Conservation (phyloP, 1,139 yeast genomes). For the Pichia sp. region DNA sequence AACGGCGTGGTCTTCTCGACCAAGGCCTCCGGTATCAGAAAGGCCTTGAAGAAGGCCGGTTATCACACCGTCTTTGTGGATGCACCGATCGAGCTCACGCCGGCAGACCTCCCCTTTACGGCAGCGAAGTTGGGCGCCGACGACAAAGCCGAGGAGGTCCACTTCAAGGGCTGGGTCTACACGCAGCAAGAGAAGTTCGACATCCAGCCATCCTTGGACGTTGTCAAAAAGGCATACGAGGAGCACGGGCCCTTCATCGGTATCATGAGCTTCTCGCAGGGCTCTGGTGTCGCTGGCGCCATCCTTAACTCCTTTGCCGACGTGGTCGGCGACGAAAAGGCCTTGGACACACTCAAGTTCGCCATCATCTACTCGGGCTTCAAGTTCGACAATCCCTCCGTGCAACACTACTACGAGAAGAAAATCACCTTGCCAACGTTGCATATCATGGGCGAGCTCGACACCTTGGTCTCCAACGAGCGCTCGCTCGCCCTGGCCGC, state of each 20-base stretch:
- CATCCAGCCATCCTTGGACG: constrained; percentile 43
- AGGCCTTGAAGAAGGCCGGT: constrained; percentile 59
- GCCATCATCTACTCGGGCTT: constrained; percentile 78
- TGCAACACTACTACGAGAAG: constrained; percentile 46
- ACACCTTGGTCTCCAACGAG: constrained; percentile 80
- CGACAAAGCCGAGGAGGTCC: constrained; percentile 39
- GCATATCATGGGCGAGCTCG: constrained; percentile 82
- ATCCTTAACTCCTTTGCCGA: constrained; percentile 41
- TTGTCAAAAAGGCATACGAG: constrained; percentile 52
- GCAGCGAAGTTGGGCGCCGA: constrained; percentile 28
- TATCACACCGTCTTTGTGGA: constrained; percentile 72
- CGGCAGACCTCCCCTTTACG: constrained; percentile 67
- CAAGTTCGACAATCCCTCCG: constrained; percentile 50
- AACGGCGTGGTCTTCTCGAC: constrained; percentile 71
- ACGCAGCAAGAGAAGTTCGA: constrained; percentile 34
- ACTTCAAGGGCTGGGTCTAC: constrained; percentile 57
- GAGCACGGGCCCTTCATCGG: constrained; percentile 86
- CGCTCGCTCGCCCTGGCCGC: constrained; percentile 58
- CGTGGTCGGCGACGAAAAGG: constrained; percentile 29
- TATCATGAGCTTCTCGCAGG: constrained; percentile 87
- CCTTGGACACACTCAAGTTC: constrained; percentile 47
- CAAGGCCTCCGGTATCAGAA: constrained; percentile 75
- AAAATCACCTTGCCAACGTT: constrained; percentile 52
- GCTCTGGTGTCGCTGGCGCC: constrained; percentile 76
- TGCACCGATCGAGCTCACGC: constrained; percentile 63